These are phyloP conservation scores for Sextonia rubra DNA, from an alignment of 164 flowering plant genomes.

Conservation along the genomic window DNA sequence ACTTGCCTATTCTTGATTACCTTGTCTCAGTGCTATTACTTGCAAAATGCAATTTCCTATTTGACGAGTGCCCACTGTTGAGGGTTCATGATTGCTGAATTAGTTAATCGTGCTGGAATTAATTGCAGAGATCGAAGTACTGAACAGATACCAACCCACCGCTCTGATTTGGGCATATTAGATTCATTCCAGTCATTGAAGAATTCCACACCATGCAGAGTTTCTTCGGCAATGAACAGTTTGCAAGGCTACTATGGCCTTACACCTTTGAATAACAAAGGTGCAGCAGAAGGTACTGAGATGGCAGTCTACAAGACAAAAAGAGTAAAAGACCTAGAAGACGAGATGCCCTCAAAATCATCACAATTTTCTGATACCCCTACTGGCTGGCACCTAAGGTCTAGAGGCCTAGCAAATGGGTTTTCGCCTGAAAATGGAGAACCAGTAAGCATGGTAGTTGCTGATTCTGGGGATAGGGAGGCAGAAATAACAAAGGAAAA, in stretches of 20 bases:
- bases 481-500: slow-evolving; percentile 43
- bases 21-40: neutral
- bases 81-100: neutral
- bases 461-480: slow-evolving; percentile 25
- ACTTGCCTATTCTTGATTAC: neutral
- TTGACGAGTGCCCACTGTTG: neutral
- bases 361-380: slow-evolving; percentile 29
- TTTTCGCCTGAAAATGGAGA: slow-evolving; percentile 33
- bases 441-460: slow-evolving; percentile 16
- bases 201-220: slow-evolving; percentile 33
- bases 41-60: neutral
- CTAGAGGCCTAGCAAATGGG: slow-evolving; percentile 51
- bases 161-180: slow-evolving; percentile 33
- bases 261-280: slow-evolving; percentile 21
- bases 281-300: slow-evolving; percentile 41
- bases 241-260: slow-evolving; percentile 79
- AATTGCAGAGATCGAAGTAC: slow-evolving; percentile 38
- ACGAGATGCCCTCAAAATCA: slow-evolving; percentile 22
- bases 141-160: slow-evolving; percentile 28
- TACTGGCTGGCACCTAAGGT: slow-evolving; percentile 36
- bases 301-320: slow-evolving; percentile 47
- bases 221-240: slow-evolving; percentile 74
- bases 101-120: slow-evolving; percentile 5
- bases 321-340: slow-evolving; percentile 34
- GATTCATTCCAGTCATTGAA: slow-evolving; percentile 69